phyloP scores from a whole-genome alignment of 768 basidiomycete genomes.

The Pleurotus sapidus region DNA sequence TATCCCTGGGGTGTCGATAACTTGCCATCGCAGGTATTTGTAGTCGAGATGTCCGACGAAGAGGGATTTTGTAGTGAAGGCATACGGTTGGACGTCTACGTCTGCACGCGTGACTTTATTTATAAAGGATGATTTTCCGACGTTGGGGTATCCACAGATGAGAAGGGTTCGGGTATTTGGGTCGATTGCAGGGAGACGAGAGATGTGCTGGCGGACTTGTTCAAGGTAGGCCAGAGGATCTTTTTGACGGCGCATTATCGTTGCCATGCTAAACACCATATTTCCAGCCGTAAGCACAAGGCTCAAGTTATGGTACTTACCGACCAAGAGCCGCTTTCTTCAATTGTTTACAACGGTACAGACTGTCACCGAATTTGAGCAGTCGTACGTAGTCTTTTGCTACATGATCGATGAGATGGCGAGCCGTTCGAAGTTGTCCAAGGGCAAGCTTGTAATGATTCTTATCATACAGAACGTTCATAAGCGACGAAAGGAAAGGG shows the following conservation, averaged over 20 bases:
- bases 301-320: constrained; percentile 41
- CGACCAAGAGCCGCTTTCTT: constrained; percentile 97
- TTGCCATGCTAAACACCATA: constrained; percentile 78
- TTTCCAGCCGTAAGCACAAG: constrained; percentile 2
- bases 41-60: constrained; percentile 99
- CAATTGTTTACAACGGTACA: constrained; percentile 98
- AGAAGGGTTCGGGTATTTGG: constrained; percentile 97
- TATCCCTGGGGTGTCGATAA: constrained; percentile 98
- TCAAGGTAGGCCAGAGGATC: constrained; percentile 98
- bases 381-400: constrained; percentile 96
- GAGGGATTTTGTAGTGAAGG: constrained; percentile 98
- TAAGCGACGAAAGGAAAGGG: constrained; percentile 90
- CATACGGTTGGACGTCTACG: constrained; percentile 99
- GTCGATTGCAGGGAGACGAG: constrained; percentile 96
- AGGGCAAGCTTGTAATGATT: constrained; percentile 99
- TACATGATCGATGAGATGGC: constrained; percentile 95
- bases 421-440: constrained; percentile 92
- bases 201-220: constrained; percentile 98
- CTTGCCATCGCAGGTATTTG: constrained; percentile 99
- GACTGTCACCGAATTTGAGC: constrained; percentile 95
- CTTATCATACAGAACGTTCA: constrained; percentile 99
- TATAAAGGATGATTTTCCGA: constrained; percentile 98
- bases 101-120: constrained; percentile 99
- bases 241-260: constrained; percentile 97
- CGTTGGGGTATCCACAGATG: constrained; percentile 98